Evolutionary conservation across 768 basidiomycete species (phyloP).

Genomic region (Mycena epipterygia): DNA sequence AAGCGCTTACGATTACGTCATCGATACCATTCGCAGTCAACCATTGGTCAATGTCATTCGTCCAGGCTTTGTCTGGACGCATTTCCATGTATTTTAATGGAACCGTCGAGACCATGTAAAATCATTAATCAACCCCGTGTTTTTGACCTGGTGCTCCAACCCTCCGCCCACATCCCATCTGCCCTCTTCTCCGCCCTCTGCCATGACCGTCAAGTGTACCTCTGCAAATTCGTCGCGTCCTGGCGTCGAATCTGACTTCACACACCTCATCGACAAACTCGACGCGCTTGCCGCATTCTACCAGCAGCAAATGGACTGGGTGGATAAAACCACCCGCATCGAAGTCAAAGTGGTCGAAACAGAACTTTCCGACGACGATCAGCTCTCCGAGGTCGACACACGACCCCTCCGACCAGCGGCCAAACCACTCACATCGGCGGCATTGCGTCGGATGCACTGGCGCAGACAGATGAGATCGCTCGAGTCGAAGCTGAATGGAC

Average conservation of each 20-base stretch:
- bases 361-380: conserved; percentile 31
- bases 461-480: conserved; percentile 33
- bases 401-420: background rate
- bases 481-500: conserved; percentile 32
- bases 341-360: conserved; percentile 10
- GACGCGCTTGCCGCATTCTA: conserved; percentile 30
- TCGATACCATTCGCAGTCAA: background rate
- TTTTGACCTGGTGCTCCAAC: background rate
- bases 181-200: background rate
- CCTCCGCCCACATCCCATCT: background rate
- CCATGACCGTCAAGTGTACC: background rate
- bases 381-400: conserved; percentile 21
- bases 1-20: background rate
- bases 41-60: background rate
- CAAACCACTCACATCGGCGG: background rate
- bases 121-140: background rate
- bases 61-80: conserved; percentile 29
- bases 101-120: conserved; percentile 22
- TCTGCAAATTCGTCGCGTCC: background rate
- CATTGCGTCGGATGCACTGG: conserved; percentile 27
- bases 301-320: conserved; percentile 33
- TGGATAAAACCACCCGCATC: conserved; percentile 16
- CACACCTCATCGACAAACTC: conserved; percentile 31
- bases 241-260: background rate
- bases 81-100: background rate